Evolutionary conservation across 2,329 filamentous ascomycete species (phyloP), one percentile per base, ranked within the genome.

Genomic region (Phialophora macrospora): DNA sequence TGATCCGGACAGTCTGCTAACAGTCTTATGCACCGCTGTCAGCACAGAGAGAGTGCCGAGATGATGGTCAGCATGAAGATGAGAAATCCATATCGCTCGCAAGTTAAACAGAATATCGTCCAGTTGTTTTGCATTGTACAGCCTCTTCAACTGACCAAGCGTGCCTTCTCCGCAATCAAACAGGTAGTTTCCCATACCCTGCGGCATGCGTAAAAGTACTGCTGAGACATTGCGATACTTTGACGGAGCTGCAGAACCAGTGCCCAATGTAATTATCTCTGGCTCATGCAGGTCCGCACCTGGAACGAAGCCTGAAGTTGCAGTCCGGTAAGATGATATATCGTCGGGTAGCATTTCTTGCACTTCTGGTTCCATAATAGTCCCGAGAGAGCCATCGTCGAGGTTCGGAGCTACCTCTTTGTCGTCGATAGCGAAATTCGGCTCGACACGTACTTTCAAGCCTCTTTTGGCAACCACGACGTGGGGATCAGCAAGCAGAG

Each of bases 51-150:
- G 83, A 0, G 88, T 91, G 30, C 95, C 95, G 22, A 99, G 85
- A 75, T 98, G 95, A 78, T 99, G 95, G 79, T 99, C 95, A 4
- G 95, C 95, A 77, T 99, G 95, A 68, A 96, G 82, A 79, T 99
- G 95, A 77, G 92, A 96, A 78, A 99, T 95, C 87, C 92, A 96
- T 68, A 99, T 89, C 71, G 88, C 86, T 61, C 88, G 89, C 51
- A 99, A 82, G 68, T 96, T 88, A 65, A 82, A 84, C n/a, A 99
- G 81, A 12, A 97, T 83, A n/a, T 88, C 82, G 30, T 81, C 81
- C 3, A 94, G 80, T 69, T 91, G 85, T 4, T 87, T 82, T 0
- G 83, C 80, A 5, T 85, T 83, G 73, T 90, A 94, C 0, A 91
- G 82, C 58, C 95, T 90, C 64, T 87, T 87, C 46, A 99, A 80